Conservation (phyloP, 1,284 basidiomycete genomes). For the Trichosporon sp. region DNA sequence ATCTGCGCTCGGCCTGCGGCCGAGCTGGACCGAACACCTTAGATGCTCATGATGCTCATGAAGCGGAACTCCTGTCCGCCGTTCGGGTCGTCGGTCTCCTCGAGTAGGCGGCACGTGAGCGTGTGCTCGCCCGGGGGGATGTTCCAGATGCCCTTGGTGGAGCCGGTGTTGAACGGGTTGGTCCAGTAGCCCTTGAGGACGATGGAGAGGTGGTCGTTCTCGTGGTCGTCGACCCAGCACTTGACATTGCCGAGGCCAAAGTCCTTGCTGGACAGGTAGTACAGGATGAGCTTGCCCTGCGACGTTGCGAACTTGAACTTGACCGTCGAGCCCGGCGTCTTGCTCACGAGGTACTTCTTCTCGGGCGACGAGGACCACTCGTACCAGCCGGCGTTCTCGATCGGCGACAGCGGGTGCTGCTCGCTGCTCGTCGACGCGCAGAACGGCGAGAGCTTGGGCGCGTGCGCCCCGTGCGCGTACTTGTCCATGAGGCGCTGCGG, state of each 20-base stretch:
- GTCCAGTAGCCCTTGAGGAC: conserved; percentile 6
- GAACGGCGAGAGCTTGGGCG: conserved; percentile 33
- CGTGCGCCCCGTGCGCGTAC: conserved; percentile 9
- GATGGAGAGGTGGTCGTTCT: background rate
- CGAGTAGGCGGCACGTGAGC: conserved; percentile 8
- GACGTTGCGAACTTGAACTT: conserved; percentile 31
- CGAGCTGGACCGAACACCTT: too few relatives aligned
- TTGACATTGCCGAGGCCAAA: conserved; percentile 9
- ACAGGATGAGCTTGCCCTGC: conserved; percentile 31
- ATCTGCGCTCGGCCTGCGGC: background rate
- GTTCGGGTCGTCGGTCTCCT: conserved; percentile 6
- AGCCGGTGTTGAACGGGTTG: conserved; percentile 21
- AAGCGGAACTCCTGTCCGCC: conserved; percentile 17
- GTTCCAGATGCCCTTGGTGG: background rate
- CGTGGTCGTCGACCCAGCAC: conserved; percentile 16
- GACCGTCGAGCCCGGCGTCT: conserved; percentile 36
- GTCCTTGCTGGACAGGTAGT: conserved; percentile 26
- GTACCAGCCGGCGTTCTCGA: conserved; percentile 35
- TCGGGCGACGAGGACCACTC: conserved; percentile 39
- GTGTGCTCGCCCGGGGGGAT: conserved; percentile 6
- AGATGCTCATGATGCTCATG: conserved; percentile 19
- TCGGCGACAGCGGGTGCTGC: conserved; percentile 30
- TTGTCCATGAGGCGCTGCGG: conserved; percentile 1
- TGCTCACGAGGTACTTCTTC: conserved; percentile 41
- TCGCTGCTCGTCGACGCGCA: conserved; percentile 35